These are phyloP conservation scores for Lentinula boryana DNA, from an alignment of 768 basidiomycete genomes.

Conservation along the genomic window DNA sequence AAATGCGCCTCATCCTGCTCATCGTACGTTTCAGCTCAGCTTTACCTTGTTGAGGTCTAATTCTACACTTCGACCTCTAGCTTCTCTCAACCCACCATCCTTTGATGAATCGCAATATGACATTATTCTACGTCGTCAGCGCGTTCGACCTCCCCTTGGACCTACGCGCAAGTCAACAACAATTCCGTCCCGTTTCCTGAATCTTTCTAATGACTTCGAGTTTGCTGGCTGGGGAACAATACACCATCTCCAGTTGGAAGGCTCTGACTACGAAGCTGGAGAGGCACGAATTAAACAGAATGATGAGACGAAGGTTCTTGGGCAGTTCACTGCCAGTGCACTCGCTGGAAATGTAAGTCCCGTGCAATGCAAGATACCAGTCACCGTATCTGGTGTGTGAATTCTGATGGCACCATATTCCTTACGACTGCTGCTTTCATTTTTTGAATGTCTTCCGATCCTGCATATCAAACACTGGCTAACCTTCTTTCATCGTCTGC, in stretches of 20 bases:
- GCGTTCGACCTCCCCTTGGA: slow-evolving; percentile 37
- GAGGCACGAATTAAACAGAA: slow-evolving; percentile 21
- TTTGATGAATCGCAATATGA: slow-evolving; percentile 46
- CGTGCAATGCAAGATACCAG: neutral
- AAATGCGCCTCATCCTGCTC: neutral
- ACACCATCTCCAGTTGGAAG: slow-evolving; percentile 36
- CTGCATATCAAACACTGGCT: neutral
- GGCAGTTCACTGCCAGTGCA: slow-evolving; percentile 60
- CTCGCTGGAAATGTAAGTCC: slow-evolving; percentile 46
- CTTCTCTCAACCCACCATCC: slow-evolving; percentile 27
- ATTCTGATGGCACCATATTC: neutral
- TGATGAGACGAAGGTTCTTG: slow-evolving; percentile 38
- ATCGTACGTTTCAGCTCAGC: neutral
- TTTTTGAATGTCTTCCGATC: no score
- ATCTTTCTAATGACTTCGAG: slow-evolving; percentile 59
- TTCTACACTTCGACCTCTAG: neutral
- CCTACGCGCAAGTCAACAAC: slow-evolving; percentile 33
- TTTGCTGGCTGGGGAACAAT: slow-evolving; percentile 70
- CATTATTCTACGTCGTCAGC: slow-evolving; percentile 56
- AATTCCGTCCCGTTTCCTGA: slow-evolving; percentile 54
- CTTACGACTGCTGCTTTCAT: neutral
- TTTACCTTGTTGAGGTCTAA: neutral
- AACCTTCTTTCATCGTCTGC: neutral
- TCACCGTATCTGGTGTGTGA: no score
- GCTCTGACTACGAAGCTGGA: slow-evolving; percentile 33